Evolutionary conservation across 1,139 yeast genomes (phyloP), one percentile per base, ranked within the genome.

Genomic region (Saccharomyces pastorianus): DNA sequence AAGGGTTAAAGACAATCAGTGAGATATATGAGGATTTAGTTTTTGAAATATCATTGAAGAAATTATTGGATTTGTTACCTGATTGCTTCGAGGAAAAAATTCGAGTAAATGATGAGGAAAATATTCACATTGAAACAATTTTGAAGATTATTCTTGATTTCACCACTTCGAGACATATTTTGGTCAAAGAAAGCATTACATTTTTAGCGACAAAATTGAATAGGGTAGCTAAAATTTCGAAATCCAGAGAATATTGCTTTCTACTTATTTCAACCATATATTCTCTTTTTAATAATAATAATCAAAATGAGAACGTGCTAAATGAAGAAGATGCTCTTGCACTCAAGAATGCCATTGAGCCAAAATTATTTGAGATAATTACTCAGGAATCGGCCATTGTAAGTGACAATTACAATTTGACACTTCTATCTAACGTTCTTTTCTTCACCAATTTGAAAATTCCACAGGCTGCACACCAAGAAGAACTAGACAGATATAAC

Each of bases 1-100:
- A 72, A 14, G 82, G 89, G 0, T 69, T 89, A 54, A 75, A 78
- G n/a, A 70, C 70, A 2, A 71, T 87, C 5, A 65, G 70, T 50
- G 66, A 65, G 42, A 60, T 63, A 3, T 69, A 76, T 53, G 75
- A 81, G 2, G 67, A 72, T 20, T 62, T 80, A 2, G 77, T 90
- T 1, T 69, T 83, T 31, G 85, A 82, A 34, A 75, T 79, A 6
- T 76, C 88, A 1, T 73, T 88, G 52, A 88, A 91, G 1, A 75
- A 74, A 31, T 72, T 90, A 53, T 68, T 88, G 42, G 73, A 79
- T 1, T 69, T 76, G 46, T 67, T 83, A 34, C 84, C 86, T 0
- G 76, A 75, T 47, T 59, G 67, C 13, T 75, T 69, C 17, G 53
- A 57, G 6, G 70, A 64, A 17, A 41, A 57, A 2, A 56, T 64